A percentile compares a stretch with the other conserved stretches of the same genome.
Evolutionary conservation across 257 asterid genomes (phyloP).

Genomic region (Lantana camara): DNA sequence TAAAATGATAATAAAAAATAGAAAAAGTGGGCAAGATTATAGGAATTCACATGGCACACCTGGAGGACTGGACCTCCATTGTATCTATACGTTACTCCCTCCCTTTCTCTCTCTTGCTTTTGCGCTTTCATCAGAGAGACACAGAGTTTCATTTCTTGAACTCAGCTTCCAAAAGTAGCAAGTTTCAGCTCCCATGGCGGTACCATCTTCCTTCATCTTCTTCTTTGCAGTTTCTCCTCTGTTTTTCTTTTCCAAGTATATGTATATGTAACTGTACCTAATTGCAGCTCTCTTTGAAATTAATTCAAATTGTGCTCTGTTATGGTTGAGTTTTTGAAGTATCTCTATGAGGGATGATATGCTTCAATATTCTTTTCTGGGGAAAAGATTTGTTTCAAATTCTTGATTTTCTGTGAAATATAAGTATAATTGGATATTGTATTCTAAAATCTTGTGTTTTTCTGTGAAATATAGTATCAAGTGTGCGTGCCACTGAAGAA

Average conservation of each 20-base stretch:
- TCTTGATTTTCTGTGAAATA: no score
- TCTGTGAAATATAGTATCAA: no score
- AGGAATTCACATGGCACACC: slow-evolving; percentile 26
- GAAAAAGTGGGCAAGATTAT: neutral
- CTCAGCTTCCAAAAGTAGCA: neutral
- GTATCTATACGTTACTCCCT: neutral
- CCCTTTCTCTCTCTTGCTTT: slow-evolving; percentile 18
- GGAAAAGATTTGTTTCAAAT: no score
- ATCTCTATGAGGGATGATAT: neutral
- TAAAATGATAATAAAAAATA: neutral
- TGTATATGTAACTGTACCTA: neutral
- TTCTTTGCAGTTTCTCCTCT: neutral
- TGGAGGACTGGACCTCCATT: slow-evolving; percentile 19
- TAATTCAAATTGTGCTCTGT: neutral
- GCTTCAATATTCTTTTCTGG: neutral
- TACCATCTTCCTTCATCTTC: slow-evolving; percentile 9
- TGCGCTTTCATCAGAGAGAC: neutral
- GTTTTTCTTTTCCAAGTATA: neutral
- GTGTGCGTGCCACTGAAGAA: no score
- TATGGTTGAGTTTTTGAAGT: neutral
- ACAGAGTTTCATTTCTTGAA: slow-evolving; percentile 5
- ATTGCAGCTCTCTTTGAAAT: neutral
- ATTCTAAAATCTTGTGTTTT: no score
- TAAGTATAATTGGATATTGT: no score
- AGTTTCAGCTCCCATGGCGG: slow-evolving; percentile 35